phyloP scores from a whole-genome alignment of 208 protist genomes.

The Trypanosoma grayi region DNA sequence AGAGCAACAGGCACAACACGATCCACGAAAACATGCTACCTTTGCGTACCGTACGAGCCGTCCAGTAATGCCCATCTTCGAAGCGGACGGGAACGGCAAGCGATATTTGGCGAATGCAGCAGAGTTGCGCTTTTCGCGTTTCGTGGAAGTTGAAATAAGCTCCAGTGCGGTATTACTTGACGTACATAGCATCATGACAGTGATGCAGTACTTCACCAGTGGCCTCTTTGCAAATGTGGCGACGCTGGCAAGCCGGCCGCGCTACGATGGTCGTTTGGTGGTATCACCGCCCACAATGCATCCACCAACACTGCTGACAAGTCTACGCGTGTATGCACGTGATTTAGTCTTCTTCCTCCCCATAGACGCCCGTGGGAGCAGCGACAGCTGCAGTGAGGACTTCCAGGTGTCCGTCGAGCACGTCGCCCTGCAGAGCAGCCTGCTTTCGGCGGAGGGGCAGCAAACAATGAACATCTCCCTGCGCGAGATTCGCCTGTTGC shows the following conservation, averaged over 20 bases:
- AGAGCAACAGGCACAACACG: background rate
- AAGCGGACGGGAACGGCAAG: conserved; percentile 39
- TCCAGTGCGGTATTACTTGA: conserved; percentile 67
- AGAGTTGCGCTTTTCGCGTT: conserved; percentile 76
- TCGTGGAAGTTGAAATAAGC: conserved; percentile 62
- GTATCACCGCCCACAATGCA: conserved; percentile 25
- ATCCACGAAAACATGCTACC: conserved; percentile 35
- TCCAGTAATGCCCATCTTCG: conserved; percentile 80
- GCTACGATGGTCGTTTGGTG: conserved; percentile 67
- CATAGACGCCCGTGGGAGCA: conserved; percentile 46
- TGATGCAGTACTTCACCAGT: conserved; percentile 67
- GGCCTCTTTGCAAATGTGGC: conserved; percentile 68
- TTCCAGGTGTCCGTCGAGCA: conserved; percentile 60
- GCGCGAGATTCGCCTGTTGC: conserved; percentile 55
- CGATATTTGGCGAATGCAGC: conserved; percentile 59
- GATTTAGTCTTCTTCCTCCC: conserved; percentile 64
- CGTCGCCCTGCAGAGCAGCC: conserved; percentile 62
- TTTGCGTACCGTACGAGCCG: conserved; percentile 69
- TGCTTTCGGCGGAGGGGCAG: conserved; percentile 50
- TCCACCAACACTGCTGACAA: conserved; percentile 65
- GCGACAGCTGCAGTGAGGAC: conserved; percentile 12
- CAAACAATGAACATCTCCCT: conserved; percentile 70
- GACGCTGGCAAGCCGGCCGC: conserved; percentile 44
- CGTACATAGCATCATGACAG: conserved; percentile 63
- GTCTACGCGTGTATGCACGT: conserved; percentile 56